Base-by-base conservation (phyloP, 1,284 basidiomycete genomes). In the Trichosporon sp. region DNA sequence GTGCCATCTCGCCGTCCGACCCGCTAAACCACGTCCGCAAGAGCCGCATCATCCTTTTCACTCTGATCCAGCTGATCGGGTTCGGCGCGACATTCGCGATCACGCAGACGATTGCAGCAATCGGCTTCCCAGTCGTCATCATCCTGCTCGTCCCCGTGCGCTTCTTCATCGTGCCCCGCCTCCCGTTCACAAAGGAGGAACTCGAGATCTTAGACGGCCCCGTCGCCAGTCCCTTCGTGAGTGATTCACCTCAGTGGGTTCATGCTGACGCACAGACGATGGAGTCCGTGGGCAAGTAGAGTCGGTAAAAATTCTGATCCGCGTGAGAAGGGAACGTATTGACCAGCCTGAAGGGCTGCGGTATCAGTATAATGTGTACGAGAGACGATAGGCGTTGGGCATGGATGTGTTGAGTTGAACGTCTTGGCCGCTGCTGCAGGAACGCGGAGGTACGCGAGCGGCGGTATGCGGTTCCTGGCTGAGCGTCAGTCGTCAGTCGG, bases 81-180 rank as follows among this genome's bases (percentile, higher is more conserved):
- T 98, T 98, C 75, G 94, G 90, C 0, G 89, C 90, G 6, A 95
- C 94, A 0, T 93, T 97, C 79, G 92, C 92, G 0, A 90, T 98
- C 74, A 94, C 92, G 0, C 94, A 97, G 80, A 98, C 94, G 0
- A 90, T 92, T 65, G 92, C 91, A 65, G 91, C 92, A 0, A 93
- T 97, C 68, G 93, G 92, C 0, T 98, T 98, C 80, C 94, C 95
- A 0, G 86, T 97, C 51, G 88, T 97, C 72, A 97, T 98, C 77
- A 88, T 92, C 76, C 82, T 93, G 21, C 86, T 98, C 21, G 87
- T 98, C n/a, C 95, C 95, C 0, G 75, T 96, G 6, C 86, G 96
- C 60, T 87, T 88, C 53, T 86, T 86, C 69, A 72, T 93, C 15
- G 86, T 98, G 3, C 94, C 95, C 1, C 85, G 84, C 23, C 83